Conservation (phyloP, 345 rosid species). For the Draba incana region DNA sequence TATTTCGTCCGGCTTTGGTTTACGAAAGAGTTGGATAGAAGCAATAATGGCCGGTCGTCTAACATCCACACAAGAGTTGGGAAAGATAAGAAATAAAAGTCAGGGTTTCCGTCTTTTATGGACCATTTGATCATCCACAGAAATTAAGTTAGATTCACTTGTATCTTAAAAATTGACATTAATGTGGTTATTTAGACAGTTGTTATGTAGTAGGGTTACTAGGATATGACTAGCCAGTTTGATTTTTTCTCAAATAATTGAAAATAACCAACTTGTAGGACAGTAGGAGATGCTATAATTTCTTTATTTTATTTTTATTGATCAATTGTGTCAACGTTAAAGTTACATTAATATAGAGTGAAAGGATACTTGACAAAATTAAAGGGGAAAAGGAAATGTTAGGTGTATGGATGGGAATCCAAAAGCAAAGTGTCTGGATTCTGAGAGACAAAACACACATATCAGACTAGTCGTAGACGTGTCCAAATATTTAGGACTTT, state of each 20-base stretch:
- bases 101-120: conserved; percentile 14
- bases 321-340: conserved; percentile 14
- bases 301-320: not conserved
- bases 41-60: conserved; percentile 7
- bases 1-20: too few relatives aligned
- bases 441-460: conserved; percentile 26
- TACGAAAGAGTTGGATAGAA: too few relatives aligned
- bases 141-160: not conserved
- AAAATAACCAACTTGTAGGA: not conserved
- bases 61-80: conserved; percentile 25
- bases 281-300: not conserved
- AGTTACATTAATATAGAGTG: conserved; percentile 9
- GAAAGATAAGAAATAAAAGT: not conserved
- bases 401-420: conserved; percentile 10
- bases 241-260: not conserved
- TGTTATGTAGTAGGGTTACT: conserved; percentile 14
- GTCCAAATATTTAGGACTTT: not conserved
- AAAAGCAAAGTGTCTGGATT: conserved; percentile 11
- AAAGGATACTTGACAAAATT: conserved; percentile 14
- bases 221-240: not conserved
- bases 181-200: not conserved
- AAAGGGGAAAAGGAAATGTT: conserved; percentile 13
- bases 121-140: conserved; percentile 16
- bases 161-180: conserved; percentile 16
- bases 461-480: conserved; percentile 29